These are phyloP conservation scores for Coccomyxa subellipsoidea DNA, from an alignment of 163 green algal species.

Conservation along the genomic window DNA sequence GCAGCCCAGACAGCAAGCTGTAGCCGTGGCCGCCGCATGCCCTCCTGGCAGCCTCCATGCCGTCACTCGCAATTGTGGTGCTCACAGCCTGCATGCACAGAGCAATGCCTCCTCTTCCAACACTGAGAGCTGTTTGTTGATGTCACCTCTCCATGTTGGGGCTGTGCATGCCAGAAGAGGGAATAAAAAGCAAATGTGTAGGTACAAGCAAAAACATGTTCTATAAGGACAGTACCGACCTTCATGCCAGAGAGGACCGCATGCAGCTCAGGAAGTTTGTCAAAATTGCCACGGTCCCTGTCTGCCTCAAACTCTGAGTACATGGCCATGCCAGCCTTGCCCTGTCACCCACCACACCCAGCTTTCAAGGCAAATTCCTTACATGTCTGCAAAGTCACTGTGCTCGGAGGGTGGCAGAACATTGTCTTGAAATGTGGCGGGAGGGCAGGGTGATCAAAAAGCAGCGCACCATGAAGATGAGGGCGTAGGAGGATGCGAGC, in stretches of 20 bases:
- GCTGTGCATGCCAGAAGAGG: not conserved
- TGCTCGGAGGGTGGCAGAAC: too few species aligned
- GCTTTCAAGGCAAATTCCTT: not conserved
- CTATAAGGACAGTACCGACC: constrained; percentile 13
- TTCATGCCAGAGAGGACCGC: constrained; percentile 82
- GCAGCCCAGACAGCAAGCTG: constrained; percentile 77
- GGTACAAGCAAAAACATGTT: not conserved
- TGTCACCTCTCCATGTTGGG: too few species aligned
- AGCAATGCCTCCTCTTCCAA: not conserved
- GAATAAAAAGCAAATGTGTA: not conserved
- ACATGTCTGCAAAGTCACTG: too few species aligned
- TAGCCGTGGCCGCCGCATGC: constrained; percentile 86
- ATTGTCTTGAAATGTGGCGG: not conserved
- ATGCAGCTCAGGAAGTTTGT: constrained; percentile 86
- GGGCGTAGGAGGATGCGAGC: constrained; percentile 79
- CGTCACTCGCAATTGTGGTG: constrained; percentile 66
- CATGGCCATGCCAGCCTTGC: constrained; percentile 73
- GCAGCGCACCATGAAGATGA: constrained; percentile 81
- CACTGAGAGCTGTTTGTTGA: too few species aligned
- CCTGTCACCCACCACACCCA: constrained; percentile 29
- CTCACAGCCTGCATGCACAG: constrained; percentile 52
- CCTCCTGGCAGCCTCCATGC: constrained; percentile 66
- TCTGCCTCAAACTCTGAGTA: constrained; percentile 63
- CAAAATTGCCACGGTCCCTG: constrained; percentile 71
- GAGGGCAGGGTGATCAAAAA: too few species aligned